phyloP scores from a whole-genome alignment of 108 stramenopile genomes.

The Cyclotella atomus region DNA sequence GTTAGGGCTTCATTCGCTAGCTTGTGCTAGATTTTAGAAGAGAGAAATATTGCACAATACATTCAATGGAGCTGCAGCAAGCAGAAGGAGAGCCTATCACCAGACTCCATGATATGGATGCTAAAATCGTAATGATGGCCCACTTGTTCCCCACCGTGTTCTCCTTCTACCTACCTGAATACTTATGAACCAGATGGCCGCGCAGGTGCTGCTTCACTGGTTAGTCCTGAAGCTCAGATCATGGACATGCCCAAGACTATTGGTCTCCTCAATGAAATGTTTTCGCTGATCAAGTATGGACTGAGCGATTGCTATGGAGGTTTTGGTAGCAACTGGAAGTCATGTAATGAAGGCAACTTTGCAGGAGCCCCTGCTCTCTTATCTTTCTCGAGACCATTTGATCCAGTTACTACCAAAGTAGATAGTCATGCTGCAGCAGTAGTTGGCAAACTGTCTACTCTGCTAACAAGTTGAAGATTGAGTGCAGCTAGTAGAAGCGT shows the following conservation, averaged over 20 bases:
- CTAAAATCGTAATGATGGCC: constrained; percentile 55
- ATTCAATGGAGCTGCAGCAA: constrained; percentile 49
- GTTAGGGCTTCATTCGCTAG: too few relatives aligned
- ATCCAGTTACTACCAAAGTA: constrained; percentile 10
- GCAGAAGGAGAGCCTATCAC: constrained; percentile 29
- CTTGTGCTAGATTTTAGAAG: too few relatives aligned
- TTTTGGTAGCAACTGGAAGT: constrained; percentile 21
- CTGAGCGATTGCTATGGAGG: constrained; percentile 51
- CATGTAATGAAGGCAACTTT: constrained; percentile 21
- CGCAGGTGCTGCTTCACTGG: constrained; percentile 32
- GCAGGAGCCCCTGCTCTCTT: constrained; percentile 17
- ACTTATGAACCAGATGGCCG: constrained; percentile 45
- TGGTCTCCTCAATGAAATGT: constrained; percentile 49
- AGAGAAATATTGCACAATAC: too few relatives aligned
- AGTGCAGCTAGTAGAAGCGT: constrained; percentile 30
- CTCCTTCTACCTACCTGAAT: constrained; percentile 61
- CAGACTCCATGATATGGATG: constrained; percentile 28
- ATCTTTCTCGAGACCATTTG: constrained; percentile 33
- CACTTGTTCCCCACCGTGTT: constrained; percentile 60
- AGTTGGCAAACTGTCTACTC: constrained; percentile 40
- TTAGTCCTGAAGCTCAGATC: constrained; percentile 41
- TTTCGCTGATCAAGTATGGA: constrained; percentile 61
- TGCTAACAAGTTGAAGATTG: constrained; percentile 61
- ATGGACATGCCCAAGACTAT: constrained; percentile 51
- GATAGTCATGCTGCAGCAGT: constrained; percentile 34